Conservation (phyloP, 1,284 basidiomycete genomes). For the Melampsora larici-populina region DNA sequence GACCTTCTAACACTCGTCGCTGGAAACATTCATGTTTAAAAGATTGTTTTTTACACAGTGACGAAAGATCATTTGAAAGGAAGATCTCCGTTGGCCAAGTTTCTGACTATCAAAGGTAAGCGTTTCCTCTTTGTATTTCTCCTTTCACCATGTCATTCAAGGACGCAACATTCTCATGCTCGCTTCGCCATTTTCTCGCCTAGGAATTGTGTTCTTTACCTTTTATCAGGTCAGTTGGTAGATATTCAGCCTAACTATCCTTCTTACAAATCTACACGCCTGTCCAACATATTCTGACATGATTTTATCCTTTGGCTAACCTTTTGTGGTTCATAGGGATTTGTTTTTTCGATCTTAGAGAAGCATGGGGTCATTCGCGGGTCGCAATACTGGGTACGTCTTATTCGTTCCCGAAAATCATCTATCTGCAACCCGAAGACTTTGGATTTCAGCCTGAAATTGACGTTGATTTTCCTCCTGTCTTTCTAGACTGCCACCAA, state of each 20-base stretch:
- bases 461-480: background rate
- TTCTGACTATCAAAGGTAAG: slow-evolving; percentile 56
- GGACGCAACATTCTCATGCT: no score
- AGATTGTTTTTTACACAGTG: slow-evolving; percentile 68
- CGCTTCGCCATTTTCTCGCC: background rate
- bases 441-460: no score
- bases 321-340: slow-evolving; percentile 7
- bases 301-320: background rate
- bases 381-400: slow-evolving; percentile 26
- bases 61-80: slow-evolving; percentile 69
- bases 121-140: no score
- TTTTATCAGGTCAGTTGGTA: slow-evolving; percentile 52
- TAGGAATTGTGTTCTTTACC: slow-evolving; percentile 69
- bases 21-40: background rate
- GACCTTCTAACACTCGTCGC: no score
- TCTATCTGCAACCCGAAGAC: background rate
- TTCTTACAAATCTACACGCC: no score
- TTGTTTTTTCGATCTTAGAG: slow-evolving; percentile 32
- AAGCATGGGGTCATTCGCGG: slow-evolving; percentile 34
- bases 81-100: slow-evolving; percentile 73
- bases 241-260: background rate
- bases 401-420: background rate
- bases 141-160: background rate
- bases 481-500: slow-evolving; percentile 24
- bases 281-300: background rate